Evolutionary conservation across 768 basidiomycete species (phyloP).

Genomic region (Amyloporia xantha): DNA sequence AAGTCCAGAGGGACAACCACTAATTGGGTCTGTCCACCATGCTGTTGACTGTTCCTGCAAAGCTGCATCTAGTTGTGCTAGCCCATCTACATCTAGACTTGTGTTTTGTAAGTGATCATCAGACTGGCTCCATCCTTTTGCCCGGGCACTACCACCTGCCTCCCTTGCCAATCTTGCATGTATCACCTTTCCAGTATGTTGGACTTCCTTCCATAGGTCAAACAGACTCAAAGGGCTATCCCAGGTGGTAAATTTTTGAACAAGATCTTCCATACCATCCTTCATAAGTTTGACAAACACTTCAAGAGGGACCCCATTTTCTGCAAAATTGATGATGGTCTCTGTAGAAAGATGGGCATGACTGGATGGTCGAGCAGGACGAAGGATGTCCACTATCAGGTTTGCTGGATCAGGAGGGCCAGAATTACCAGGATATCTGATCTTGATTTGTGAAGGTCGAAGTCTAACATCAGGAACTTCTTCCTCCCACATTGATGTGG

Average conservation of each 20-base stretch:
- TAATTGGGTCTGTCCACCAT: conserved; percentile 65
- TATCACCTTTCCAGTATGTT: conserved; percentile 18
- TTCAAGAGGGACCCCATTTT: conserved; percentile 48
- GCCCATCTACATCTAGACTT: conserved; percentile 13
- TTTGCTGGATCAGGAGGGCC: neutral
- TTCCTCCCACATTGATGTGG: conserved; percentile 1
- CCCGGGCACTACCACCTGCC: conserved; percentile 21
- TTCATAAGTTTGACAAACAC: conserved; percentile 30
- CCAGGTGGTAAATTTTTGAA: conserved; percentile 21
- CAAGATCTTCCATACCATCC: conserved; percentile 19
- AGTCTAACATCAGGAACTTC: conserved; percentile 19
- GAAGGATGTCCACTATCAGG: conserved; percentile 39
- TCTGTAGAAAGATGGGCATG: conserved; percentile 47
- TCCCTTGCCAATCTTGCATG: conserved; percentile 18
- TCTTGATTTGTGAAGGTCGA: conserved; percentile 27
- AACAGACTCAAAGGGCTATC: neutral
- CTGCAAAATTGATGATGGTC: conserved; percentile 55
- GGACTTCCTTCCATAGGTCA: conserved; percentile 20
- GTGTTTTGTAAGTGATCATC: conserved; percentile 8
- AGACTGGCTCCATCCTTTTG: conserved; percentile 12
- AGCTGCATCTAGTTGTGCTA: conserved; percentile 12
- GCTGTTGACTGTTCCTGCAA: conserved; percentile 41
- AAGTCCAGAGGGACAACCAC: conserved; percentile 51
- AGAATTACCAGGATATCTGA: conserved; percentile 25
- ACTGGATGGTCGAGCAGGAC: conserved; percentile 39